Evolutionary conservation across 768 basidiomycete species (phyloP).

Genomic region (Lenzites betulinus): DNA sequence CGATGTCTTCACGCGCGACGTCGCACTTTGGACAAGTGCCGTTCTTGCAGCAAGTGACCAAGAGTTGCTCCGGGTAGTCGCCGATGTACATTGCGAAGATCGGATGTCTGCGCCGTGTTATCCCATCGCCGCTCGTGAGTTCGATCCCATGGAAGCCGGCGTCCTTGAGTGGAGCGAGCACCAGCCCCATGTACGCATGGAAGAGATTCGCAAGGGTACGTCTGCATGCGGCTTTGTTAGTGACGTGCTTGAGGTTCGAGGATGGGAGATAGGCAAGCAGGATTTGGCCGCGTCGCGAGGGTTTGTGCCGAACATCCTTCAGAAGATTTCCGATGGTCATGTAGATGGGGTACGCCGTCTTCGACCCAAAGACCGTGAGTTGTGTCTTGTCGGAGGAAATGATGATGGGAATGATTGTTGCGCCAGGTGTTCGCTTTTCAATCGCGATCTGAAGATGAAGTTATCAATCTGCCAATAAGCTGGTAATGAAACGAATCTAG

Average conservation of each 20-base stretch:
- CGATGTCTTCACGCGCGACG: not conserved
- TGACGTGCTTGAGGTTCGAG: slow-evolving; percentile 20
- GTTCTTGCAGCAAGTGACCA: slow-evolving; percentile 24
- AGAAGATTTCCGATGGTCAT: slow-evolving; percentile 32
- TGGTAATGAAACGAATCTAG: no score
- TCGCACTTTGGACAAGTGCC: slow-evolving; percentile 27
- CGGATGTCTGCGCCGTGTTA: slow-evolving; percentile 25
- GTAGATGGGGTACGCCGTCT: slow-evolving; percentile 30
- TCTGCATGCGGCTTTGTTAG: slow-evolving; percentile 21
- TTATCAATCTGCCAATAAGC: no score
- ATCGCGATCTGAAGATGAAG: no score
- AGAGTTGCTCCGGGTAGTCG: slow-evolving; percentile 32
- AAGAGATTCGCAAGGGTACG: slow-evolving; percentile 27
- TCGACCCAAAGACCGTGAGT: no score
- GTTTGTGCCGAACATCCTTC: slow-evolving; percentile 28
- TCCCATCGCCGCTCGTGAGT: slow-evolving; percentile 27
- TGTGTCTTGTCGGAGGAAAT: no score
- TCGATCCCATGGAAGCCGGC: slow-evolving; percentile 18
- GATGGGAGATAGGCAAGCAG: slow-evolving; percentile 32
- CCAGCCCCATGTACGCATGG: slow-evolving; percentile 24
- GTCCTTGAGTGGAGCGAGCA: slow-evolving; percentile 17
- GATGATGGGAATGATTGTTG: no score
- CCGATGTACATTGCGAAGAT: slow-evolving; percentile 25
- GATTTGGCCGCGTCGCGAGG: slow-evolving; percentile 26
- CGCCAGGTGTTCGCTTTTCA: no score